Evolutionary conservation across 805 yeast genomes (phyloP).

Genomic region (Priceomyces haplophilus): DNA sequence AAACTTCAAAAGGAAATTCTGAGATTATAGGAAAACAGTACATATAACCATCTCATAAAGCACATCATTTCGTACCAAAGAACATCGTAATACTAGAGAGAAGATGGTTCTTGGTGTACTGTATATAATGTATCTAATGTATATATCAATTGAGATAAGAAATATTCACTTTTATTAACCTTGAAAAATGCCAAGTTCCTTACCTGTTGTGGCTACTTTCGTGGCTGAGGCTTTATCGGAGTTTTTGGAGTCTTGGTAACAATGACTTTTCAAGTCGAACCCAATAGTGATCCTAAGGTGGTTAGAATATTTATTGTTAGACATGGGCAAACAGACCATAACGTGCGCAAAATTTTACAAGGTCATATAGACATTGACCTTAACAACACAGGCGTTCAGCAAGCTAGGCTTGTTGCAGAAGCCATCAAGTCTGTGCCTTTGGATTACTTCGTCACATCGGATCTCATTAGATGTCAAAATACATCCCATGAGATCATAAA

Average conservation of each 20-base stretch:
- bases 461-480: conserved; percentile 56
- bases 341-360: conserved; percentile 65
- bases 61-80: neutral
- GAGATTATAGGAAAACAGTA: neutral
- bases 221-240: too few relatives aligned
- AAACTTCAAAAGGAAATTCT: conserved; percentile 16
- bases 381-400: conserved; percentile 58
- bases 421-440: conserved; percentile 37
- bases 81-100: too few relatives aligned
- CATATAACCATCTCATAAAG: neutral
- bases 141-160: too few relatives aligned
- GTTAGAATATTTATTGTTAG: conserved; percentile 63
- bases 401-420: conserved; percentile 55
- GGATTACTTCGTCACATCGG: conserved; percentile 51
- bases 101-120: too few relatives aligned
- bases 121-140: neutral
- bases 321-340: conserved; percentile 83
- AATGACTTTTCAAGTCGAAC: conserved; percentile 8
- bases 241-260: too few relatives aligned
- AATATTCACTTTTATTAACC: neutral
- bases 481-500: conserved; percentile 48
- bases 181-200: neutral
- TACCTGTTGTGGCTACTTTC: too few relatives aligned
- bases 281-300: conserved; percentile 33
- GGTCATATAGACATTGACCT: conserved; percentile 71